A percentile compares a stretch with the other conserved stretches of the same genome.
phyloP scores from a whole-genome alignment of 2,329 filamentous ascomycete genomes.

The Epichloe scottii region DNA sequence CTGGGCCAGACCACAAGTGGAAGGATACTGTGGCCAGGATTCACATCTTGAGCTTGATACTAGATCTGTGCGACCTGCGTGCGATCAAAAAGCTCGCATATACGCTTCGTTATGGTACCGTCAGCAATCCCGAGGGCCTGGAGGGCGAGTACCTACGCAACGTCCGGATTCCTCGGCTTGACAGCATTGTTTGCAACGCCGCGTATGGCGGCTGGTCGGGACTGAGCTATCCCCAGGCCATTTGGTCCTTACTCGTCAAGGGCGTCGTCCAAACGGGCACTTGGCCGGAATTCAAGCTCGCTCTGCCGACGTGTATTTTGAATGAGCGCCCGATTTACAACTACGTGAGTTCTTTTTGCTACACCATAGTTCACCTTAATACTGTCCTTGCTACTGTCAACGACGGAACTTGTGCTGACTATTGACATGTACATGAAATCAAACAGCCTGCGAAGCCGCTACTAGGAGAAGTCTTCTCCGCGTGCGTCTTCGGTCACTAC shows the following conservation, averaged over 20 bases:
- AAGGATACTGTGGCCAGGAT: constrained; percentile 35
- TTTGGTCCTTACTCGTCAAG: constrained; percentile 38
- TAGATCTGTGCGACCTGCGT: constrained; percentile 48
- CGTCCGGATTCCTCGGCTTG: constrained; percentile 54
- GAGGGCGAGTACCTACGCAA: constrained; percentile 25
- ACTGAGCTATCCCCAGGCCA: constrained; percentile 53
- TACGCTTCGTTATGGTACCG: constrained; percentile 28
- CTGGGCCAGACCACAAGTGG: constrained; percentile 20
- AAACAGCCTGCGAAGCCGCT: constrained; percentile 39
- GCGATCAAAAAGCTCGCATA: constrained; percentile 37
- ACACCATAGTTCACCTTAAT: no score
- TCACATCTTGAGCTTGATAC: constrained; percentile 44
- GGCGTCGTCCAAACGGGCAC: constrained; percentile 58
- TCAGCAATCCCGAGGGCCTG: constrained; percentile 32
- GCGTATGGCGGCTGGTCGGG: constrained; percentile 79
- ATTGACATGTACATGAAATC: background rate
- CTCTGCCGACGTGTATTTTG: constrained; percentile 34
- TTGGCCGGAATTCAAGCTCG: constrained; percentile 66
- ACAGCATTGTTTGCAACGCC: constrained; percentile 74
- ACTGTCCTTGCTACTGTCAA: background rate
- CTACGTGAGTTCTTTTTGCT: constrained; percentile 17
- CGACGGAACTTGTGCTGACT: background rate
- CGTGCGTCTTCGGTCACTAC: constrained; percentile 94
- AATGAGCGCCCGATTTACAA: constrained; percentile 24
- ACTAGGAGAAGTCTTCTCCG: constrained; percentile 74